A percentile compares a stretch with the other conserved stretches of the same genome.
These are phyloP conservation scores for Erucastrum elatum DNA, from an alignment of 345 rosid genomes.

Conservation along the genomic window DNA sequence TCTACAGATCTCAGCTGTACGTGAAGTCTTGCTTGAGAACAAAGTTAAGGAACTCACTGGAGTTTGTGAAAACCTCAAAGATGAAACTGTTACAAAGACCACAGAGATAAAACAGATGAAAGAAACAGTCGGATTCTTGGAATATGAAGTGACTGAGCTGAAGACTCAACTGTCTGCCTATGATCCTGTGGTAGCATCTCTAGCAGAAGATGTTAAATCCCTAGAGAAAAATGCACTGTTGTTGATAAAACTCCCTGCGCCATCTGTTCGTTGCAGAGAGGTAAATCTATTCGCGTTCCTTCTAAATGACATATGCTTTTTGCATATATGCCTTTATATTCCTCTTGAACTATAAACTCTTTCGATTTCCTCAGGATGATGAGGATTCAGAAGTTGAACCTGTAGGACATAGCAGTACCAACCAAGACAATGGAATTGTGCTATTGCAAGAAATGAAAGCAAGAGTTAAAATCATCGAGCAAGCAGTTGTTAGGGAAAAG, in stretches of 20 bases:
- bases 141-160: conserved; percentile 61
- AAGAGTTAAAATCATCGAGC: conserved; percentile 64
- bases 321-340: background rate
- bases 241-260: conserved; percentile 35
- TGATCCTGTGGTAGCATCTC: conserved; percentile 63
- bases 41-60: conserved; percentile 59
- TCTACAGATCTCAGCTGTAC: conserved; percentile 71
- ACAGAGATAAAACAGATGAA: conserved; percentile 58
- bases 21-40: conserved; percentile 75
- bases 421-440: conserved; percentile 49
- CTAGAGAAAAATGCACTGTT: conserved; percentile 55
- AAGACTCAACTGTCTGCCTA: conserved; percentile 59
- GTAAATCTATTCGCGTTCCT: conserved; percentile 17
- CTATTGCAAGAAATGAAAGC: conserved; percentile 64
- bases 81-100: conserved; percentile 44
- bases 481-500: conserved; percentile 58
- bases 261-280: conserved; percentile 24
- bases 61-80: conserved; percentile 60
- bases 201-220: conserved; percentile 58
- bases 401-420: conserved; percentile 31
- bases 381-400: conserved; percentile 38
- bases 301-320: conserved; percentile 10
- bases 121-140: conserved; percentile 61
- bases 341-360: background rate
- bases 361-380: conserved; percentile 43